Percentiles rank a stretch among this genome's conserved stretches.
phyloP scores from a whole-genome alignment of 208 protist species.

The Crithidia fasciculata region DNA sequence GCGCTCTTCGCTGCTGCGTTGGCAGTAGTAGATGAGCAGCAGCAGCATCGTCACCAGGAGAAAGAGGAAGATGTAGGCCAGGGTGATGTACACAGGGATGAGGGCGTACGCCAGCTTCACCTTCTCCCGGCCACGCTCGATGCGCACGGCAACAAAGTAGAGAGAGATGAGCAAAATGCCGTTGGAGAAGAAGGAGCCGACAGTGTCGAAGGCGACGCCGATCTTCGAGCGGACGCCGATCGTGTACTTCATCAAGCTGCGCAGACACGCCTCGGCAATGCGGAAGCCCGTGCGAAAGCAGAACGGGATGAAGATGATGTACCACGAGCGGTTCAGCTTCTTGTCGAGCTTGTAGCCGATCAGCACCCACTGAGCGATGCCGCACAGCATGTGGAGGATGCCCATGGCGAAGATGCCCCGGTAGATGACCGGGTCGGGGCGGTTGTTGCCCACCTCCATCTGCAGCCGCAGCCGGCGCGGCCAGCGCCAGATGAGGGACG shows the following conservation, averaged over 20 bases:
- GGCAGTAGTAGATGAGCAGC: slow-evolving; percentile 41
- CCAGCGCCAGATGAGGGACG: slow-evolving; percentile 90
- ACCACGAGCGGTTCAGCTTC: slow-evolving; percentile 66
- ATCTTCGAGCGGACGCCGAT: slow-evolving; percentile 63
- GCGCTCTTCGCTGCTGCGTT: slow-evolving; percentile 36
- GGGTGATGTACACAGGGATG: slow-evolving; percentile 77
- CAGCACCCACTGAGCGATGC: slow-evolving; percentile 80
- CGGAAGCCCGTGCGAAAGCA: slow-evolving; percentile 61
- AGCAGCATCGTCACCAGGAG: slow-evolving; percentile 74
- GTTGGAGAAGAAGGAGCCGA: slow-evolving; percentile 87
- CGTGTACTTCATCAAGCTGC: slow-evolving; percentile 74
- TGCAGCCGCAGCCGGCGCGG: slow-evolving; percentile 66
- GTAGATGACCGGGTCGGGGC: slow-evolving; percentile 58
- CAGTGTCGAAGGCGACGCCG: slow-evolving; percentile 80
- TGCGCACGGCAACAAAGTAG: slow-evolving; percentile 81
- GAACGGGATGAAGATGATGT: slow-evolving; percentile 80
- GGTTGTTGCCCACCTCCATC: slow-evolving; percentile 75
- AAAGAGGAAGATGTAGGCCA: slow-evolving; percentile 70
- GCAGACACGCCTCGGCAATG: slow-evolving; percentile 76
- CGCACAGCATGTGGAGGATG: slow-evolving; percentile 63
- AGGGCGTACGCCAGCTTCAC: slow-evolving; percentile 53
- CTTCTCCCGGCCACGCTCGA: slow-evolving; percentile 55
- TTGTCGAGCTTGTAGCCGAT: slow-evolving; percentile 74
- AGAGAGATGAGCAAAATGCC: slow-evolving; percentile 78
- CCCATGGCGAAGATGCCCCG: slow-evolving; percentile 80